phyloP scores from a whole-genome alignment of 306 rosid species.

The Cyclanthera cordifolia region DNA sequence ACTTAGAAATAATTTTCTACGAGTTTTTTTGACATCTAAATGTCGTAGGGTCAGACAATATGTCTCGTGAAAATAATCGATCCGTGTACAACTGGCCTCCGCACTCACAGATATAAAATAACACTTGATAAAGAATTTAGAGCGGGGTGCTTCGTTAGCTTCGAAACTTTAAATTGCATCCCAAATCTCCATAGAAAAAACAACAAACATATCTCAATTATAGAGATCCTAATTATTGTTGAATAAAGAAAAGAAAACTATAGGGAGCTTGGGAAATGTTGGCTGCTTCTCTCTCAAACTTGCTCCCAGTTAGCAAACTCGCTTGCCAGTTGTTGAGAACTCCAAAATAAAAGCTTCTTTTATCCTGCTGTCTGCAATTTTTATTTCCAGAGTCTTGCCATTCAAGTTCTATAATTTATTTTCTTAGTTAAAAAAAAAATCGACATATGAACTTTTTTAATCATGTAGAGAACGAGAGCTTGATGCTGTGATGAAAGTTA shows the following conservation, averaged over 20 bases:
- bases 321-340: not conserved
- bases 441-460: not conserved
- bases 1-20: too few species aligned
- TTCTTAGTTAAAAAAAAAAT: too few species aligned
- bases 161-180: not conserved
- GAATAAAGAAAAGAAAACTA: not conserved
- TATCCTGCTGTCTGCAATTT: not conserved
- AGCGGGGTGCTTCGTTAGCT: not conserved
- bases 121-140: not conserved
- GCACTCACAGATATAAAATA: too few species aligned
- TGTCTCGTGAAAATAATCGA: too few species aligned
- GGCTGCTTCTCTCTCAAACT: not conserved
- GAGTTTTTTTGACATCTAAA: too few species aligned
- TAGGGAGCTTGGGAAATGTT: not conserved
- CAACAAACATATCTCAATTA: not conserved
- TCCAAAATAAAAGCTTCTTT: not conserved
- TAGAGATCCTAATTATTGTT: too few species aligned
- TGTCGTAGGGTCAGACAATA: too few species aligned
- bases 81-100: too few species aligned
- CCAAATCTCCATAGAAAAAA: not conserved
- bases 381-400: not conserved
- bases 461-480: constrained; percentile 57
- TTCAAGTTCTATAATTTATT: not conserved
- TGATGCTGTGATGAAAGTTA: constrained; percentile 29
- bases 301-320: not conserved